Conservation (phyloP, 495 filamentous ascomycete genomes). For the Podospora sp. region DNA sequence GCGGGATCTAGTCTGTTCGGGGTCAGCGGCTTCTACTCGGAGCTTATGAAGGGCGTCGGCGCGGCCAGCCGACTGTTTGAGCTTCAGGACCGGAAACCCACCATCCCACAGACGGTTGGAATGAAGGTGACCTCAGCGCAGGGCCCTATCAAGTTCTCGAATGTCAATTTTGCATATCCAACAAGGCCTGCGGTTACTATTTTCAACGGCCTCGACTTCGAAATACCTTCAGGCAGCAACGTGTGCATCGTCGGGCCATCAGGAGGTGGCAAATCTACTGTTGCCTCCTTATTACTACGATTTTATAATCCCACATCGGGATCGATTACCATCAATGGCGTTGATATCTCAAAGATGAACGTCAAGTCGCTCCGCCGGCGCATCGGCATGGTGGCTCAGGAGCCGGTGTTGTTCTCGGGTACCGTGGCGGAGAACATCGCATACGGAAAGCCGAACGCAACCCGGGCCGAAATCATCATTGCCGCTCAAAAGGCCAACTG, state of each 20-base stretch:
- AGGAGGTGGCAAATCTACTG: constrained; percentile 93
- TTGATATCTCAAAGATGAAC: constrained; percentile 85
- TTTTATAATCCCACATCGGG: constrained; percentile 86
- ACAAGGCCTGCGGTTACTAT: constrained; percentile 88
- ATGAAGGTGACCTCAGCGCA: constrained; percentile 75
- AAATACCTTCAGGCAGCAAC: constrained; percentile 88
- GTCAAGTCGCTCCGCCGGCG: constrained; percentile 91
- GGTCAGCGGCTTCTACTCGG: constrained; percentile 92
- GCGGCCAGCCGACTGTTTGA: constrained; percentile 95
- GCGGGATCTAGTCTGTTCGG: constrained; percentile 91
- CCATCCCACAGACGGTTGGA: constrained; percentile 82
- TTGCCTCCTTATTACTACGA: constrained; percentile 81
- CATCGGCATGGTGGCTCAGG: constrained; percentile 93
- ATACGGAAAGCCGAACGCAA: constrained; percentile 83
- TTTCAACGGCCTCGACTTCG: constrained; percentile 86
- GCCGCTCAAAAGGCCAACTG: constrained; percentile 96
- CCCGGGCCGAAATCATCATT: constrained; percentile 75
- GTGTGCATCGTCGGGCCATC: constrained; percentile 96
- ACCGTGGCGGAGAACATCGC: constrained; percentile 96
- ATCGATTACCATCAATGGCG: constrained; percentile 78
- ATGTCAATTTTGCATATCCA: constrained; percentile 86
- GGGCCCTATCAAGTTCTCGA: constrained; percentile 82
- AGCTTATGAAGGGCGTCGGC: constrained; percentile 98
- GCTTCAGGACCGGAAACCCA: constrained; percentile 87
- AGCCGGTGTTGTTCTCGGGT: constrained; percentile 94